Evolutionary conservation across 2,329 filamentous ascomycete species (phyloP).

Genomic region (Emergomyces pasteurianus): DNA sequence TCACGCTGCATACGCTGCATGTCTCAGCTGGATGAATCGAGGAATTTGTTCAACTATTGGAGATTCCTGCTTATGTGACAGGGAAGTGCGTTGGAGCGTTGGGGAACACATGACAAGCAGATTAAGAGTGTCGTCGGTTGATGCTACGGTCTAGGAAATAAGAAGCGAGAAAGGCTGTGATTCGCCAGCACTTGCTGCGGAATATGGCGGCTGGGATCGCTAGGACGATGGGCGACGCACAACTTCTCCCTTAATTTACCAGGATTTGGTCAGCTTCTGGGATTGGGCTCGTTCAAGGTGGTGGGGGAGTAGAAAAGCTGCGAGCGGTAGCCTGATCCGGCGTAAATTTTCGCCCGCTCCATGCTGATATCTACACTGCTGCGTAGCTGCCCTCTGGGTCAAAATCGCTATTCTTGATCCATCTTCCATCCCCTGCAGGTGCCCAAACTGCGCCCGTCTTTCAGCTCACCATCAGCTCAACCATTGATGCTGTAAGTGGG

Average conservation of each 20-base stretch:
- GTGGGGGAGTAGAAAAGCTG: not conserved
- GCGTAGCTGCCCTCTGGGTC: not conserved
- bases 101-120: not conserved
- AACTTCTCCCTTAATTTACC: not conserved
- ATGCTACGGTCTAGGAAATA: not conserved
- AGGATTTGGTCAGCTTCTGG: not conserved
- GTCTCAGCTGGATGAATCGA: not conserved
- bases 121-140: not conserved
- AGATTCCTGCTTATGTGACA: not conserved
- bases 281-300: not conserved
- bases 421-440: not conserved
- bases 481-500: not conserved
- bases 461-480: not conserved
- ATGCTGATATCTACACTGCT: not conserved
- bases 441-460: not conserved
- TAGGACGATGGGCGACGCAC: not conserved
- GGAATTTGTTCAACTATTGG: not conserved
- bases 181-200: not conserved
- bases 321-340: not conserved
- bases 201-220: not conserved
- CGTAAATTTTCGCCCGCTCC: not conserved
- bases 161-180: not conserved
- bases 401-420: not conserved
- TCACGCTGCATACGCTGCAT: not conserved
- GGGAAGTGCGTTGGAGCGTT: not conserved